Percentiles rank a stretch among this genome's conserved stretches.
Evolutionary conservation across 108 stramenopile genomes (phyloP).

Genomic region (Nitzschia palea): DNA sequence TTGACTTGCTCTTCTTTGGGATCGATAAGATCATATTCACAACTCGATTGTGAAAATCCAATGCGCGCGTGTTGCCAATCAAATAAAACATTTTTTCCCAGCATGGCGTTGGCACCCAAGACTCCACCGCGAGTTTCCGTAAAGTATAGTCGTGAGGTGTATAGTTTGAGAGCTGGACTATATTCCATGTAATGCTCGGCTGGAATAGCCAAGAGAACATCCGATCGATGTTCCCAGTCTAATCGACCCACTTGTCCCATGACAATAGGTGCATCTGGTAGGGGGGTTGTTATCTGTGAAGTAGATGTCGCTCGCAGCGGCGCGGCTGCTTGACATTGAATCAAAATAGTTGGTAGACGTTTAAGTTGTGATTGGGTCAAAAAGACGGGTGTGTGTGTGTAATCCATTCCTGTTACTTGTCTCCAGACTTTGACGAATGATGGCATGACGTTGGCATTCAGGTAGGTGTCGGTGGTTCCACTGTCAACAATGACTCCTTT

Average conservation of each 20-base stretch:
- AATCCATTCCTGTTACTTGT: conserved; percentile 68
- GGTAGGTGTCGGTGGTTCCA: conserved; percentile 92
- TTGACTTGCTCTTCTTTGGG: conserved; percentile 7
- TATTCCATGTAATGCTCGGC: conserved; percentile 82
- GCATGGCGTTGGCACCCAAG: conserved; percentile 95
- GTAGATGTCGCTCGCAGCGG: neutral
- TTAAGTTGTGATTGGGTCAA: conserved; percentile 55
- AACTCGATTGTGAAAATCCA: conserved; percentile 91
- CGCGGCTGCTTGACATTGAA: conserved; percentile 49
- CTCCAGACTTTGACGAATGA: conserved; percentile 77
- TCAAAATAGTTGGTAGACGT: conserved; percentile 70
- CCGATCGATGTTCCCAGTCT: conserved; percentile 55
- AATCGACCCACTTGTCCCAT: conserved; percentile 69
- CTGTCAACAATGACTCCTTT: conserved; percentile 93
- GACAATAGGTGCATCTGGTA: conserved; percentile 33
- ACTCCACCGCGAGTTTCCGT: conserved; percentile 81
- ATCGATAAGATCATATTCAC: conserved; percentile 51
- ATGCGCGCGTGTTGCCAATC: conserved; percentile 85
- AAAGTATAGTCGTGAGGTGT: conserved; percentile 55
- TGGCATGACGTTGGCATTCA: conserved; percentile 50
- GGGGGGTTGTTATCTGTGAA: conserved; percentile 1
- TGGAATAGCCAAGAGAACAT: conserved; percentile 80
- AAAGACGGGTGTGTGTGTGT: conserved; percentile 53
- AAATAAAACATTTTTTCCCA: conserved; percentile 94
- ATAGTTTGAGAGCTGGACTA: conserved; percentile 46